phyloP scores from a whole-genome alignment of 495 filamentous ascomycete species.

The Xylaria longipes region DNA sequence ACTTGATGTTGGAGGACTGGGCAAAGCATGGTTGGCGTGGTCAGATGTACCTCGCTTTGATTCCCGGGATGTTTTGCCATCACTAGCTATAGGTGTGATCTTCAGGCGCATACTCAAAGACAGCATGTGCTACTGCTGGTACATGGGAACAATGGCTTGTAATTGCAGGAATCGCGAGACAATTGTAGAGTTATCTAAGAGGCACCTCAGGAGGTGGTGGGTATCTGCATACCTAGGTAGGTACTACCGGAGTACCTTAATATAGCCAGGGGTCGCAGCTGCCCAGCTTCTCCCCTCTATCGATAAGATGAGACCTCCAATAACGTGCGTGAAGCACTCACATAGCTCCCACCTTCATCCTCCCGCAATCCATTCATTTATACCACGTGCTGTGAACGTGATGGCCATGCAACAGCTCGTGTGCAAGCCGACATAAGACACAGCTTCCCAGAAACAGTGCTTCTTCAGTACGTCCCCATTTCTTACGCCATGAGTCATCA shows the following conservation, averaged over 20 bases:
- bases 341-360: conserved; percentile 3
- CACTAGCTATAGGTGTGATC: neutral
- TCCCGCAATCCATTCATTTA: neutral
- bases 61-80: conserved; percentile 7
- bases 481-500: conserved; percentile 53
- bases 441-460: conserved; percentile 1
- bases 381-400: neutral
- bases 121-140: neutral
- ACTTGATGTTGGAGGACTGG: neutral
- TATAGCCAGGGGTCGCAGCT: neutral
- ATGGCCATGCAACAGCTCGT: conserved; percentile 27
- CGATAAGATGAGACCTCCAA: conserved; percentile 23
- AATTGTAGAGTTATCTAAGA: neutral
- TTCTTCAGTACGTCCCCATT: conserved; percentile 9
- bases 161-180: neutral
- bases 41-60: conserved; percentile 13
- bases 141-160: neutral
- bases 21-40: neutral
- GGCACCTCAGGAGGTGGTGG: neutral
- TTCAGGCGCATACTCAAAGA: neutral
- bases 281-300: conserved; percentile 15
- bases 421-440: neutral
- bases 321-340: neutral
- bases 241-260: neutral
- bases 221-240: too few species aligned